Evolutionary conservation across 352 stramenopile species (phyloP).

Genomic region (Phytophthora lateralis): DNA sequence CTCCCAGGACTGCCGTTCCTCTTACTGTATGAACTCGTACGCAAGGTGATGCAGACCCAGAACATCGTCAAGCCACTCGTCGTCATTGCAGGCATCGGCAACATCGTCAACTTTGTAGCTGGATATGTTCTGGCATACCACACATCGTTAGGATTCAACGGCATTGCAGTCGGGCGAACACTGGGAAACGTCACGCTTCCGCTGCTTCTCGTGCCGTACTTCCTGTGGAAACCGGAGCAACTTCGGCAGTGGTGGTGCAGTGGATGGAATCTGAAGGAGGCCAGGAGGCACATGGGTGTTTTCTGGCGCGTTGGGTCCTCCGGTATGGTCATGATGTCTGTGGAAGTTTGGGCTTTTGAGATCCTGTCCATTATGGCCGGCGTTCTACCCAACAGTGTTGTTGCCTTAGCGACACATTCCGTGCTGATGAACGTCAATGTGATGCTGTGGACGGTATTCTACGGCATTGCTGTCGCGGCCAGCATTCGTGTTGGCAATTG

Average conservation of each 20-base stretch:
- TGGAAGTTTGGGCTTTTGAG: slow-evolving; percentile 69
- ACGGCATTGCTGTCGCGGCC: slow-evolving; percentile 52
- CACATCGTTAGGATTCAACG: slow-evolving; percentile 68
- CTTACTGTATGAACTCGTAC: slow-evolving; percentile 79
- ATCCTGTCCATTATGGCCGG: slow-evolving; percentile 52
- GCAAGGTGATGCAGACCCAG: slow-evolving; percentile 73
- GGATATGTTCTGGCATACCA: slow-evolving; percentile 75
- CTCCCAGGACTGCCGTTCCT: slow-evolving; percentile 66
- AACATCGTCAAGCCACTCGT: slow-evolving; percentile 79
- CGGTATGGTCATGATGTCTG: slow-evolving; percentile 60
- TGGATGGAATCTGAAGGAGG: slow-evolving; percentile 39
- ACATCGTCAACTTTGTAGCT: slow-evolving; percentile 60
- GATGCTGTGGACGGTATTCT: slow-evolving; percentile 58
- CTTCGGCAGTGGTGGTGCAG: slow-evolving; percentile 42
- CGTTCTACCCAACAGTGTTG: slow-evolving; percentile 46
- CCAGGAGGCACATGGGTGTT: slow-evolving; percentile 28
- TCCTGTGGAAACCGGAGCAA: slow-evolving; percentile 36
- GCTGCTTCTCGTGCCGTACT: slow-evolving; percentile 51
- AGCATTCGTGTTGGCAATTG: slow-evolving; percentile 65
- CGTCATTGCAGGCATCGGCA: slow-evolving; percentile 52
- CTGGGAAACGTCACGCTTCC: slow-evolving; percentile 52
- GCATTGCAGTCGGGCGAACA: slow-evolving; percentile 63
- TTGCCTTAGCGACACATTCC: slow-evolving; percentile 53
- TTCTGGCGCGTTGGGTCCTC: slow-evolving; percentile 51
- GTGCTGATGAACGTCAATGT: slow-evolving; percentile 64